Conservation (phyloP, 176 grass and related monocot species). For the Aegilops speltoides region DNA sequence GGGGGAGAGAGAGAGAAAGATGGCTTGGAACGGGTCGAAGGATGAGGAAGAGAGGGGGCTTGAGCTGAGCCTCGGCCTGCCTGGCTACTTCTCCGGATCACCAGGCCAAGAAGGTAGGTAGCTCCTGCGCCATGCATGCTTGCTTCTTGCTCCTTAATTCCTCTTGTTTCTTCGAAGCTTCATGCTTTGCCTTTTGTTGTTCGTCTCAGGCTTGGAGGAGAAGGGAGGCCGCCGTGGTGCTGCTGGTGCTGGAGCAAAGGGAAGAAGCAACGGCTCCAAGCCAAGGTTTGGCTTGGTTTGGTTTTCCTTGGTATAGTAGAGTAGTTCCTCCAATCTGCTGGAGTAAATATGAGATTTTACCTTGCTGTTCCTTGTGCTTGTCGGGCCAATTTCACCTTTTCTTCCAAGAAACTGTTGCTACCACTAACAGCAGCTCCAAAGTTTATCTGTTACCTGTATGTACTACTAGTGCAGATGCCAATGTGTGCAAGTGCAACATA, state of each 20-base stretch:
- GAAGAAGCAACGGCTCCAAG: constrained; percentile 33
- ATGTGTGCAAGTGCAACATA: not conserved
- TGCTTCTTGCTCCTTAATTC: not conserved
- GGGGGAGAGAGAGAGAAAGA: not conserved
- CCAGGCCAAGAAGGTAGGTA: constrained; percentile 42
- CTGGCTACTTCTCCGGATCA: constrained; percentile 39
- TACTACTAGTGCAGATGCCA: not conserved
- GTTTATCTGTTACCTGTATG: not conserved
- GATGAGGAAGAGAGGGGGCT: constrained; percentile 53
- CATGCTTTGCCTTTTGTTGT: not conserved
- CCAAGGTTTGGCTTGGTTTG: constrained; percentile 5
- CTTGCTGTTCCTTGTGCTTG: not conserved
- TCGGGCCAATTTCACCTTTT: not conserved
- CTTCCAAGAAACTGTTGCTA: not conserved
- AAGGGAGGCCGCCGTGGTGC: not conserved
- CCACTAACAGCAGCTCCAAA: not conserved
- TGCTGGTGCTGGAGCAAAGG: not conserved
- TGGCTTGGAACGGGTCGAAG: constrained; percentile 55
- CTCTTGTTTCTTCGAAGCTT: not conserved
- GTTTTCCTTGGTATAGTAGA: not conserved
- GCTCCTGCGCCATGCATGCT: not conserved
- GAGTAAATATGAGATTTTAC: not conserved
- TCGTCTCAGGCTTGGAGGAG: constrained; percentile 28
- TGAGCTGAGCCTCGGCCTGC: constrained; percentile 67
- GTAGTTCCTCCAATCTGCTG: not conserved